Base-by-base conservation (phyloP, 768 basidiomycete species). In the Dacryopinax spathularia region DNA sequence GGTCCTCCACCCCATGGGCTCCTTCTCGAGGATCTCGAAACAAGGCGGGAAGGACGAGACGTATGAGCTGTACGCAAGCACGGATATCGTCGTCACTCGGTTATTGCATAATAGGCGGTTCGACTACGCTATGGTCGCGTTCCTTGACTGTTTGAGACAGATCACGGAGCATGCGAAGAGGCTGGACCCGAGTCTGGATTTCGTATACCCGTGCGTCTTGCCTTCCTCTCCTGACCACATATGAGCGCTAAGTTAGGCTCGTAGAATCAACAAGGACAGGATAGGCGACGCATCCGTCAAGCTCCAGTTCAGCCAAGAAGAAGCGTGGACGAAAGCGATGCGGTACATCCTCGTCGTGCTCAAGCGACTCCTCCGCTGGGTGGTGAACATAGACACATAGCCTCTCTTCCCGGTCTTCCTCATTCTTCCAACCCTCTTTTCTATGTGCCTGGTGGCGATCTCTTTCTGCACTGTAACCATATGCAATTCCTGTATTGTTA, bases 231-330 rank as follows among this genome's bases (percentile, higher is more conserved):
- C 35, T 33, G 9, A 61, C 20, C 35, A 34, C 36, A 44, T 43
- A 43, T 33, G 33, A 62, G 36, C 64, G 61, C 44, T 69, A 64
- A 13, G 18, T 20, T 67, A 60, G 20, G 13, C 64, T 27, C n/a
- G 25, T 70, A 96, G 95, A 70, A 85, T 98, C 62, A 77, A 80
- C 39, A 97, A 91, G 74, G 96, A 99, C 75, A 91, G 87, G 76
- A 99, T 99, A 63, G 94, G 93, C 6, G 93, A 95, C 62, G 88
- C 90, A 18, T 93, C 91, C 0, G 88, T 98, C 66, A 93, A 94
- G 74, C 77, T 94, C 2, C 92, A 94, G 70, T 95, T 96, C 73
- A 89, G 88, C 68, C 90, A 91, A 69, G 95, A 99, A 72, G 95
- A 99, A 70, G 80, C 84, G 0, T 99, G 95, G 95, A 97, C 95